phyloP scores from a whole-genome alignment of 768 basidiomycete genomes.

The Russula lepida region DNA sequence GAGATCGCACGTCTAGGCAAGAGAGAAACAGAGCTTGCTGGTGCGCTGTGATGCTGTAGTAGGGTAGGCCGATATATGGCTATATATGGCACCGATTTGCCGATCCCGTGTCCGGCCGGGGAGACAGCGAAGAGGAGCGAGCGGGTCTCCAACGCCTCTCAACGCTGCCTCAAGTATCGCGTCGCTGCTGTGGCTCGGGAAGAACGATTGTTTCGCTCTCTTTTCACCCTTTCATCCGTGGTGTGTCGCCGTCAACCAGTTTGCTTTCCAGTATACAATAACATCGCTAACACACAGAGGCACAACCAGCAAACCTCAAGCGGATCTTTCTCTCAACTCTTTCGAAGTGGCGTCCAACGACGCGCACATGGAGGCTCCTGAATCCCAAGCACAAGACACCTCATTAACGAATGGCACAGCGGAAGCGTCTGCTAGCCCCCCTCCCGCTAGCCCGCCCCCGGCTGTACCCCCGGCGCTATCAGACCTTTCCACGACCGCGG shows the following conservation, averaged over 20 bases:
- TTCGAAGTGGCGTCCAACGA: constrained; percentile 46
- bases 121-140: constrained; percentile 1
- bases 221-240: background rate
- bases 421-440: constrained; percentile 12
- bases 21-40: constrained; percentile 54
- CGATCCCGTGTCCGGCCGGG: constrained; percentile 6
- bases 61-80: constrained; percentile 1
- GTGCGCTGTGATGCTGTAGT: constrained; percentile 21
- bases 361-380: constrained; percentile 77
- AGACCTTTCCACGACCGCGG: constrained; percentile 14
- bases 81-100: constrained; percentile 12
- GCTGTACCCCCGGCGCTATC: background rate
- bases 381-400: constrained; percentile 38
- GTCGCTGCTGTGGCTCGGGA: background rate
- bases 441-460: constrained; percentile 12
- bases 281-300: background rate
- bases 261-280: background rate
- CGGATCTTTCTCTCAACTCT: background rate
- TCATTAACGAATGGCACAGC: constrained; percentile 33
- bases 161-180: constrained; percentile 2
- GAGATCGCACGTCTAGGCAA: constrained; percentile 59
- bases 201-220: background rate
- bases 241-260: background rate
- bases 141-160: background rate
- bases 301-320: constrained; percentile 1